Conservation (phyloP, 2,329 filamentous ascomycete species). For the Metarhizium brunneum region DNA sequence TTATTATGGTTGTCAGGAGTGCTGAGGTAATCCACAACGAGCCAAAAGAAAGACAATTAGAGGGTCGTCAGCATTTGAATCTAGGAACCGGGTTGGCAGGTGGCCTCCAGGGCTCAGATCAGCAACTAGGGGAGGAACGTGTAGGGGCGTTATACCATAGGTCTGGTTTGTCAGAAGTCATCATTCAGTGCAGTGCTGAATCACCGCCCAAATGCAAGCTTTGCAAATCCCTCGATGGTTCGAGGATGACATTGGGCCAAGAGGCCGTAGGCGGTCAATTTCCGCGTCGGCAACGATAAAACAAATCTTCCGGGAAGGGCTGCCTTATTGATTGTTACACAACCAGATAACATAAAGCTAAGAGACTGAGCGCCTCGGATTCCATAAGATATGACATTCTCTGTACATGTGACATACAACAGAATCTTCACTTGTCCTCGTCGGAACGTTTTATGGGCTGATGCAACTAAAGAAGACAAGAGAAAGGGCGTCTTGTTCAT, state of each 20-base stretch:
- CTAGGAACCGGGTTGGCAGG: not conserved
- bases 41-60: not conserved
- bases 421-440: not conserved
- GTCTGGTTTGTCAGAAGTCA: not conserved
- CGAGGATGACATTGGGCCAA: not conserved
- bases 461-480: not conserved
- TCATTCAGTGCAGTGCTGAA: not conserved
- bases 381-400: not conserved
- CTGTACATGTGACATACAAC: not conserved
- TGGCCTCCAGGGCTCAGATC: not conserved
- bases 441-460: not conserved
- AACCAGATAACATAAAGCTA: not conserved
- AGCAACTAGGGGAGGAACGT: not conserved
- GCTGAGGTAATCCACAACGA: not conserved
- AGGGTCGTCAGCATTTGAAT: not conserved
- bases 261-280: not conserved
- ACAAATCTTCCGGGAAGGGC: not conserved
- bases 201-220: not conserved
- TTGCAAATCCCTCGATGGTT: not conserved
- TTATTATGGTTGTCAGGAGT: not conserved
- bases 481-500: not conserved
- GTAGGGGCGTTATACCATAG: slow-evolving; percentile 1
- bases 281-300: not conserved
- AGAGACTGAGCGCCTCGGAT: not conserved
- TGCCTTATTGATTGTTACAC: not conserved